Base-by-base conservation (phyloP, 1,284 basidiomycete genomes). In the Butyriboletus regius region DNA sequence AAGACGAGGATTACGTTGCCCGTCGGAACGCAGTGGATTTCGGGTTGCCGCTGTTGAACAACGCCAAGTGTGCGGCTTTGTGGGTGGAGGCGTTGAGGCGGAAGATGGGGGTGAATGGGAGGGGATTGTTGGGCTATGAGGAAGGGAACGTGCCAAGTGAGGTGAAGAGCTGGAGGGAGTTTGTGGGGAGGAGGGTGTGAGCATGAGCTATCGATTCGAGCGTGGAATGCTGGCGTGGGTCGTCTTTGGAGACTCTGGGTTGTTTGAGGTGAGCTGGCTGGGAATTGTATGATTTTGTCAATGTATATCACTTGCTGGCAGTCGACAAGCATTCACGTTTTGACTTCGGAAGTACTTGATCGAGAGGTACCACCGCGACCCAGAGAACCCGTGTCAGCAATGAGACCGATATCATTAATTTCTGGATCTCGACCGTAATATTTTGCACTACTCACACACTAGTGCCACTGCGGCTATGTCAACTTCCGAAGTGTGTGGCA, bases 1-100 rank as follows among this genome's bases (percentile, higher is more conserved):
- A 84, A 18, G 95, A 98, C 69, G 91, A 97, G 71, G 93, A 98
- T 67, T 99, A 98, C 63, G 94, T 98, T 38, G 93, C 96, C 48
- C 81, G 51, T 51, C 87, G 91, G 58, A 93, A 91, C 61, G 90
- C 91, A 42, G 91, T 94, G 46, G 90, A 94, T 74, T 95, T 95
- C 61, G 91, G 90, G 57, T 74, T 88, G 52, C 88, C 92, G 10
- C 70, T 98, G 54, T 76, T 98, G 59, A 98, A 96, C 74, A 92
- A 98, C 68, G 82, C 92, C 49, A 83, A 84, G 54, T 88, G 85
- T 51, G 96, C 94, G 2, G 79, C 86, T 54, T 77, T 98, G 43
- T 97, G 93, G 67, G 94, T 95, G 29, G 91, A 97, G 69, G 84
- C 88, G 49, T 74, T 98, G 46, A 88, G 80, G 20, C 83, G 84